A percentile compares a stretch with the other conserved stretches of the same genome.
These are phyloP conservation scores for Pelargonium myrrhifolium DNA, from an alignment of 441 rosid species.

Conservation along the genomic window DNA sequence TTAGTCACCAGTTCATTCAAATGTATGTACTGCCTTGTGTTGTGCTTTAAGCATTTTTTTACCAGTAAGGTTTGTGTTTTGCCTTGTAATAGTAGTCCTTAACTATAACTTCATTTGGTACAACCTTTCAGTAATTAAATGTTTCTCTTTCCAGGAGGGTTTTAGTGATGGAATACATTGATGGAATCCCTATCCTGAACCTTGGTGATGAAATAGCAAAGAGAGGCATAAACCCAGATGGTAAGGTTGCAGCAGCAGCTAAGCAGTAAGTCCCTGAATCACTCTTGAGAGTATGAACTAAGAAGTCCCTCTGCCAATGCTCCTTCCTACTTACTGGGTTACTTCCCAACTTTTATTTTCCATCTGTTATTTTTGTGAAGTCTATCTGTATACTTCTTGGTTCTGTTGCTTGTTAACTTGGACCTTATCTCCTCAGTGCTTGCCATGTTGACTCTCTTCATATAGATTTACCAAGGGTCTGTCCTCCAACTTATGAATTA, in stretches of 20 bases:
- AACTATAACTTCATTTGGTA: constrained; percentile 2
- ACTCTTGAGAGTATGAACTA: constrained; percentile 30
- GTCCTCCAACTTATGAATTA: background rate
- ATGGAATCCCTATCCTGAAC: constrained; percentile 84
- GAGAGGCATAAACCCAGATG: constrained; percentile 81
- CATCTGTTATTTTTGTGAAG: no score
- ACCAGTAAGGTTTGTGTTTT: background rate
- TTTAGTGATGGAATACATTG: constrained; percentile 82
- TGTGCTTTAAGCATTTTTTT: background rate
- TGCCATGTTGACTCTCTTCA: background rate
- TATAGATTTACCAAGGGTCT: background rate
- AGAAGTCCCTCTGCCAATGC: background rate
- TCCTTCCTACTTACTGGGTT: background rate
- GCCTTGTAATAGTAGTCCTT: background rate
- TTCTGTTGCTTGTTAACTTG: no score
- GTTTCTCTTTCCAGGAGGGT: constrained; percentile 47
- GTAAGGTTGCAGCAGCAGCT: constrained; percentile 83
- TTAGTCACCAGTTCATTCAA: background rate
- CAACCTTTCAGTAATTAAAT: constrained; percentile 4
- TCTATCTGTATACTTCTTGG: no score
- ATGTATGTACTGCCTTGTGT: background rate
- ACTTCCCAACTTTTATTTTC: background rate
- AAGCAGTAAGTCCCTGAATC: constrained; percentile 72
- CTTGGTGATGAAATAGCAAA: constrained; percentile 82
- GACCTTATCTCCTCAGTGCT: background rate